Conservation (phyloP, 805 yeast species). For the Naumovozyma dairenensis region DNA sequence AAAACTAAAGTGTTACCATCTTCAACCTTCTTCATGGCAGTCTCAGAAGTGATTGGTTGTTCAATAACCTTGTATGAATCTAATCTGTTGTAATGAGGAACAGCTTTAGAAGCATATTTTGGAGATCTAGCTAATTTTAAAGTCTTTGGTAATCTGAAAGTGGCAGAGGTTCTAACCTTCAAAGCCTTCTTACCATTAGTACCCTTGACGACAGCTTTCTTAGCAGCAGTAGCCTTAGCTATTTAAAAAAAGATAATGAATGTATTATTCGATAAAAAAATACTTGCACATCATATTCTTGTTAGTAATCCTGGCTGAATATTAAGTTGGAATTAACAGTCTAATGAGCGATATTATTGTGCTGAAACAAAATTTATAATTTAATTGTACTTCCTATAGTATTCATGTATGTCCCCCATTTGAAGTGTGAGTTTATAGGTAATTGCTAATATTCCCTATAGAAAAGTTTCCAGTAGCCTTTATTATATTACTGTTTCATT, state of each 20-base stretch:
- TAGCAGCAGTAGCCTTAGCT: constrained; percentile 91
- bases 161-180: constrained; percentile 89
- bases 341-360: no score
- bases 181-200: constrained; percentile 80
- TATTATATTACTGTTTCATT: no score
- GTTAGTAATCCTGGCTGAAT: constrained; percentile 5
- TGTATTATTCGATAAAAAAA: no score
- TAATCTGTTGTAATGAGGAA: constrained; percentile 94
- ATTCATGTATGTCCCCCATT: no score
- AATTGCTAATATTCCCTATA: no score
- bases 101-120: constrained; percentile 89
- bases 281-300: background rate
- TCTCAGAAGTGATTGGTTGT: constrained; percentile 94
- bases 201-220: constrained; percentile 98
- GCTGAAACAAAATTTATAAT: no score
- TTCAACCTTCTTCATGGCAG: constrained; percentile 99
- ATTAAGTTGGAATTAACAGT: no score
- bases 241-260: constrained; percentile 12
- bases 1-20: constrained; percentile 98
- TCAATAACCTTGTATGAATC: constrained; percentile 92
- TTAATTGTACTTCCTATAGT: no score
- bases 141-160: constrained; percentile 97
- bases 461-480: no score
- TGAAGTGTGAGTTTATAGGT: no score
- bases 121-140: constrained; percentile 89